Percentiles rank a stretch among this genome's conserved stretches.
Conservation (phyloP, 495 filamentous ascomycete species). For the Evernia prunastri region DNA sequence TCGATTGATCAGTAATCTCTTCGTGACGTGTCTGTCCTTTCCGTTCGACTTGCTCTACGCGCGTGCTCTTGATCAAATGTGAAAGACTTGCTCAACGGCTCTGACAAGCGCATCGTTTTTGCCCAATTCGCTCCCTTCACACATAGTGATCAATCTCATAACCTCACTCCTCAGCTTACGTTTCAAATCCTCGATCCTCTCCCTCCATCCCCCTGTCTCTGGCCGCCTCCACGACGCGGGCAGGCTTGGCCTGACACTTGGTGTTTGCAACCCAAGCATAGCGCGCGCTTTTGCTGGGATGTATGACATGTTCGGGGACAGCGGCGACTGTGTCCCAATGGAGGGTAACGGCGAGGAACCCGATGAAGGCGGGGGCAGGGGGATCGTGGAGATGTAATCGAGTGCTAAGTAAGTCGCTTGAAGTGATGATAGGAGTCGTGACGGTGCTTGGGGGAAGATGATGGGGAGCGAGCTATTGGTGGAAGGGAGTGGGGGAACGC, state of each 20-base stretch:
- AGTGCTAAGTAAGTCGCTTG: constrained; percentile 18
- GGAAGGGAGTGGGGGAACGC: background rate
- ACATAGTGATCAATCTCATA: constrained; percentile 7
- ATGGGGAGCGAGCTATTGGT: constrained; percentile 5
- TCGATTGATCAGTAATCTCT: background rate
- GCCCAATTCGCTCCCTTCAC: constrained; percentile 4
- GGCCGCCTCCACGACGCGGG: constrained; percentile 9
- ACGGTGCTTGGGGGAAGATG: constrained; percentile 20
- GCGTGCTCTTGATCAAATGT: background rate
- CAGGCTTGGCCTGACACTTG: constrained; percentile 7
- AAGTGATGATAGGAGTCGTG: constrained; percentile 18
- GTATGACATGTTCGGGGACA: background rate
- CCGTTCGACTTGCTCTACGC: background rate
- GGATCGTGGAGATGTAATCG: constrained; percentile 15
- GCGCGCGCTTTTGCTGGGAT: constrained; percentile 17
- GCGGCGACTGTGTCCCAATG: background rate
- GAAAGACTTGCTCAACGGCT: constrained; percentile 16
- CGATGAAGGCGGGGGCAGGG: constrained; percentile 3
- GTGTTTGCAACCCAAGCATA: constrained; percentile 10
- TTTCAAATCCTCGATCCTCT: constrained; percentile 13
- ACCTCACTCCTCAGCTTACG: constrained; percentile 7
- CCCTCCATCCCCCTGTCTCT: constrained; percentile 4
- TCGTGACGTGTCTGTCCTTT: background rate
- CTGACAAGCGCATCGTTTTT: constrained; percentile 8
- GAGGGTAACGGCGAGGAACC: background rate